Base-by-base conservation (phyloP, 108 stramenopile species). In the Pseudonitzschia multistriata region DNA sequence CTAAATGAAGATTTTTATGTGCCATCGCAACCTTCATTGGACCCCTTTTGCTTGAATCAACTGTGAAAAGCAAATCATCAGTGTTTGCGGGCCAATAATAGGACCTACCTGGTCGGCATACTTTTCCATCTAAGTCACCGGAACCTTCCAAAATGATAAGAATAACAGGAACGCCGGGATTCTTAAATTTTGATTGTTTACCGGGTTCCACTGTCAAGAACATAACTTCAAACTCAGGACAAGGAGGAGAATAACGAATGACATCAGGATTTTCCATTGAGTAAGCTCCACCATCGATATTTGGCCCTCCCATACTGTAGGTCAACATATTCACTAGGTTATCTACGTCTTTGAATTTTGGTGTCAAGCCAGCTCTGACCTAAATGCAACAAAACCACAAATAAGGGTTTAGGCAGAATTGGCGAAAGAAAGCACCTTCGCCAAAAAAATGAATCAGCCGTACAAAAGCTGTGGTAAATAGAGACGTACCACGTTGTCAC, bases 291-390 rank as follows among this genome's bases (percentile, higher is more conserved):
- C 79, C 86, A 76, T 92, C 84, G 62, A 91, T 91, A 60, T 74
- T 79, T 8, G 90, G 90, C 17, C 88, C 88, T 40, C 91, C 88
- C 83, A 82, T 86, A 50, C 77, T 73, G 63, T 79, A 79, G 5
- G 96, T 97, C n/a, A 98, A 85, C 93, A 98, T 98, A 30, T 85
- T 76, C 17, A 95, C 88, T 65, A 99, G 82, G 60, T 92, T 97
- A n/a, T 82, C 77, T 33, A 97, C 96, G 79, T 99, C 99, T 67
- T 96, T 93, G 68, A 95, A 91, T 79, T 99, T 99, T 62, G 97
- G 97, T 33, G 99, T 99, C 21, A 99, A 74, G 6, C 97, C 99
- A 22, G 97, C 98, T 42, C 99, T 89, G 42, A 75, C 74, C 74
- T 75, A 37, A 24, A 37, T 36, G 19, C 25, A 29, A 28, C 7